Percentiles rank a stretch among this genome's conserved stretches.
These are phyloP conservation scores for Rozella allomycis DNA, from an alignment of 371 early-diverging fungal genomes.

Conservation along the genomic window DNA sequence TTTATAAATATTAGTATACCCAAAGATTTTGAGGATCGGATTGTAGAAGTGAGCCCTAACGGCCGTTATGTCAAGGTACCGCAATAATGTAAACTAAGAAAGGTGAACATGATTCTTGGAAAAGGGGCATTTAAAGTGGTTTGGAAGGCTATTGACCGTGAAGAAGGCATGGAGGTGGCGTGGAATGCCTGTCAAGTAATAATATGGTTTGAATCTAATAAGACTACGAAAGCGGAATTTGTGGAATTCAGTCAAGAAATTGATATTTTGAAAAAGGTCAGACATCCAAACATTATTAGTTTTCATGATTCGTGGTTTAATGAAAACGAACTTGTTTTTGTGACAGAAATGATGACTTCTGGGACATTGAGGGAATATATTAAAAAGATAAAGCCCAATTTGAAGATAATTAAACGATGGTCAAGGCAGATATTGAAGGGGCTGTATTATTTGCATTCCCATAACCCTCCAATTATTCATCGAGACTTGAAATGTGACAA, in stretches of 20 bases:
- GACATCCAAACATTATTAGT: slow-evolving; percentile 69
- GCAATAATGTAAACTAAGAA: neutral
- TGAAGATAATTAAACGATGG: slow-evolving; percentile 60
- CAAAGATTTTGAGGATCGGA: slow-evolving; percentile 21
- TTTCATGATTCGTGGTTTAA: slow-evolving; percentile 43
- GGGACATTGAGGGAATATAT: slow-evolving; percentile 63
- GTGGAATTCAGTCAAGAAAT: slow-evolving; percentile 40
- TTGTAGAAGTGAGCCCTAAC: slow-evolving; percentile 43
- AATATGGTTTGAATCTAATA: slow-evolving; percentile 31
- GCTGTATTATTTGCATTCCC: slow-evolving; percentile 54
- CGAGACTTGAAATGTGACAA: slow-evolving; percentile 63
- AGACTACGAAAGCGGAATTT: slow-evolving; percentile 40
- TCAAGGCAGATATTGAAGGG: slow-evolving; percentile 56
- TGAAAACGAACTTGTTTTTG: slow-evolving; percentile 53
- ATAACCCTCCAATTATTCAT: slow-evolving; percentile 67
- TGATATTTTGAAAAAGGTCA: slow-evolving; percentile 40
- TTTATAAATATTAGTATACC: neutral
- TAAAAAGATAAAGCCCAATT: slow-evolving; percentile 43
- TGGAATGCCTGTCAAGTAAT: slow-evolving; percentile 52
- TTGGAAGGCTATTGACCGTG: slow-evolving; percentile 64
- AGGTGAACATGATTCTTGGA: slow-evolving; percentile 38
- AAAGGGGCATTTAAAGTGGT: slow-evolving; percentile 72
- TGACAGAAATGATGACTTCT: slow-evolving; percentile 82
- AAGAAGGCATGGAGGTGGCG: slow-evolving; percentile 78
- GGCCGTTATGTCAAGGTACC: slow-evolving; percentile 40